These are phyloP conservation scores for Ogataea zsoltii DNA, from an alignment of 805 yeast genomes.

Conservation along the genomic window DNA sequence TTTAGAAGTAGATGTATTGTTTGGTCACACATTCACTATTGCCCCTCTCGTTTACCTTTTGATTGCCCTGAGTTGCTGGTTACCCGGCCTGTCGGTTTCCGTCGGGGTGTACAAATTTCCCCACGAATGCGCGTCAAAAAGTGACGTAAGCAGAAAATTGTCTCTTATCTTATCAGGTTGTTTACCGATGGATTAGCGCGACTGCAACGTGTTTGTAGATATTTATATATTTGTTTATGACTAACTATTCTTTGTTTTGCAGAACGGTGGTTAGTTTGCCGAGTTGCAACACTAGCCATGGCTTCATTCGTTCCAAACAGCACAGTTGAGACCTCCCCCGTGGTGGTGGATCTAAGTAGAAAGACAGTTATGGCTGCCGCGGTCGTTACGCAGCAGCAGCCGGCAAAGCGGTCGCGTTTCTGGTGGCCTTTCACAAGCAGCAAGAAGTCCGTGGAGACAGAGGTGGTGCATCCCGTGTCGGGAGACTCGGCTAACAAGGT, in stretches of 20 bases:
- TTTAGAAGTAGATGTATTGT: too few species aligned
- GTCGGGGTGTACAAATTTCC: background rate
- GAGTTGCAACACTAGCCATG: slow-evolving; percentile 2
- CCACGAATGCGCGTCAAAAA: background rate
- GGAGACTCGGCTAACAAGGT: slow-evolving; percentile 27
- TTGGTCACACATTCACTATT: too few species aligned
- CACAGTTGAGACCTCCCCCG: background rate
- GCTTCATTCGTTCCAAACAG: background rate
- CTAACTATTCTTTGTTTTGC: background rate
- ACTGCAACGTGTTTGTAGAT: slow-evolving; percentile 5
- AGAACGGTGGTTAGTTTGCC: background rate
- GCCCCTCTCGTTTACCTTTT: too few species aligned
- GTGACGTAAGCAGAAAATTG: slow-evolving; percentile 2
- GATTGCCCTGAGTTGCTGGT: background rate
- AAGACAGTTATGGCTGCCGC: slow-evolving; percentile 10
- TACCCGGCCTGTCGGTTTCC: slow-evolving; percentile 5
- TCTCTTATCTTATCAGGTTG: slow-evolving; percentile 5
- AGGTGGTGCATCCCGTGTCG: slow-evolving; percentile 1
- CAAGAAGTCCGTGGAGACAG: background rate
- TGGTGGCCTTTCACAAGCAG: slow-evolving; percentile 23
- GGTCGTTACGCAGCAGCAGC: slow-evolving; percentile 3
- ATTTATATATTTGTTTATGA: background rate
- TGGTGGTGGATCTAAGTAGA: slow-evolving; percentile 9
- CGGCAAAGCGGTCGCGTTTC: slow-evolving; percentile 13
- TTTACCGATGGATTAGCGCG: slow-evolving; percentile 5